These are phyloP conservation scores for Ceratocystis destructans DNA, from an alignment of 2,329 filamentous ascomycete species.

Conservation along the genomic window DNA sequence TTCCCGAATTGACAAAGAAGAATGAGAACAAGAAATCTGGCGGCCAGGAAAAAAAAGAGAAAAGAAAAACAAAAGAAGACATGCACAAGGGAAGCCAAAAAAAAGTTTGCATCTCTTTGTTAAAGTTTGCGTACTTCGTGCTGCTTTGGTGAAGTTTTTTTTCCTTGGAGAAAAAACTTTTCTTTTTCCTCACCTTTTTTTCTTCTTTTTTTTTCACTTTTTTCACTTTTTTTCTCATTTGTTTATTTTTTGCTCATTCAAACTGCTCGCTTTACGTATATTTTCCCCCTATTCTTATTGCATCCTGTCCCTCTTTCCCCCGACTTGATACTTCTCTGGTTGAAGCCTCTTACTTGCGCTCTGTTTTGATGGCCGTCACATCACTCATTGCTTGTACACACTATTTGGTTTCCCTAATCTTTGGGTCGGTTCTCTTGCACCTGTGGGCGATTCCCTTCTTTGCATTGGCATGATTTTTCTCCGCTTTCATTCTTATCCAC, in stretches of 20 bases:
- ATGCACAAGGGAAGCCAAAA: neutral
- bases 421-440: slow-evolving; percentile 8
- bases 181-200: neutral
- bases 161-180: neutral
- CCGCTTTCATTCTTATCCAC: neutral
- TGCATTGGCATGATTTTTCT: neutral
- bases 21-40: too few species aligned
- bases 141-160: neutral
- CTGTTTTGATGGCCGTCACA: slow-evolving; percentile 6
- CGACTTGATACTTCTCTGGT: too few species aligned
- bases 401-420: slow-evolving; percentile 1
- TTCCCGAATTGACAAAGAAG: too few species aligned
- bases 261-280: neutral
- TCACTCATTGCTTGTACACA: slow-evolving; percentile 9
- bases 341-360: neutral
- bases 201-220: neutral
- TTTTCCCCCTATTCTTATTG: neutral
- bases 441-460: slow-evolving; percentile 4
- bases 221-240: neutral
- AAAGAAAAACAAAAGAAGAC: neutral
- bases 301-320: too few species aligned
- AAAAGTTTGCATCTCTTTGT: slow-evolving; percentile 1
- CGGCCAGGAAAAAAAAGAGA: neutral
- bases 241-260: neutral
- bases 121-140: neutral